phyloP scores from a whole-genome alignment of 306 rosid genomes.

The Rosa rugosa region DNA sequence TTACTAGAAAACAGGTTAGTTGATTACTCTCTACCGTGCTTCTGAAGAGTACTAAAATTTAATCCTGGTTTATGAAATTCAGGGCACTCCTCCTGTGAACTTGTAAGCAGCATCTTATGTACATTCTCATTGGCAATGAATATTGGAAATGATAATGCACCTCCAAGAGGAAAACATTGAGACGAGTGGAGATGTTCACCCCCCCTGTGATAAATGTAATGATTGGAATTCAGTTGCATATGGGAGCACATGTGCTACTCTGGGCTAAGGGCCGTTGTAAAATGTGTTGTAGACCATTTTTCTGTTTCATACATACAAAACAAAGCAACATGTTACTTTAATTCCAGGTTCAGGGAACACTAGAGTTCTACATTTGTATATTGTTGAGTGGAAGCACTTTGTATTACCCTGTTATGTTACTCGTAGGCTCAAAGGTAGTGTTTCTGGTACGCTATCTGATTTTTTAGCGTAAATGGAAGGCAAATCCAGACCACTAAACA shows the following conservation, averaged over 20 bases:
- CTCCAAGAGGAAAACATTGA: slow-evolving; percentile 7
- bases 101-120: slow-evolving; percentile 45
- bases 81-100: slow-evolving; percentile 89
- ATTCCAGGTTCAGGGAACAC: slow-evolving; percentile 9
- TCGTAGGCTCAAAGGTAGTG: background rate
- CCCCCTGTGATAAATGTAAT: background rate
- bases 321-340: background rate
- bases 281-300: background rate
- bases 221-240: slow-evolving; percentile 10
- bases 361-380: slow-evolving; percentile 1
- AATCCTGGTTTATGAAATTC: slow-evolving; percentile 20
- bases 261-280: slow-evolving; percentile 20
- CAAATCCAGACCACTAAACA: slow-evolving; percentile 3
- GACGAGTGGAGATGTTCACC: background rate
- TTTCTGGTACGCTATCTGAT: background rate
- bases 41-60: slow-evolving; percentile 19
- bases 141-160: background rate
- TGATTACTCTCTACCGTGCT: slow-evolving; percentile 15
- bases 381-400: slow-evolving; percentile 9
- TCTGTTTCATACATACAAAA: background rate
- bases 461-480: background rate
- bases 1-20: background rate
- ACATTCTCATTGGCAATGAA: slow-evolving; percentile 15
- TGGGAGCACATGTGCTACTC: slow-evolving; percentile 34
- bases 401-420: background rate